Evolutionary conservation across 202 grass and related monocot species (phyloP), one percentile per base, ranked within the genome.

Genomic region (Brachypodium distachyon): DNA sequence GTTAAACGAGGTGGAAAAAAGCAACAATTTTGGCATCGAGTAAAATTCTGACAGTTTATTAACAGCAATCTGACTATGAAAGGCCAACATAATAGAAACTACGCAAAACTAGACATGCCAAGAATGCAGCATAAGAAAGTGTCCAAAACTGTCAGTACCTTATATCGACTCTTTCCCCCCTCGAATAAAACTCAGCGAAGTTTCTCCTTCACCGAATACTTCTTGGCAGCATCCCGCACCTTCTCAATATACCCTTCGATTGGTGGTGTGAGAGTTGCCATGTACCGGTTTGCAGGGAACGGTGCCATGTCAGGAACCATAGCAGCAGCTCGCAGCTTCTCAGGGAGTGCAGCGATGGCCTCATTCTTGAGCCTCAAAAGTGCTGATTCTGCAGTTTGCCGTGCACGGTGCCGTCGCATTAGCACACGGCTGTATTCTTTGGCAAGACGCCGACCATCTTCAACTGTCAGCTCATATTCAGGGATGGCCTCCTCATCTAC

Each of bases 401-500:
- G 83, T 36, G 89, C 86, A 25, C 94, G 88, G 68, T 97, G 91
- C 14, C 42, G 74, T 37, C 86, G 87, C 91, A 97, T 97, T 51
- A 97, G 83, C 73, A 67, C 62, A 17, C 62, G 62, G 62, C 62
- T 67, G 39, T 67, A 67, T 42, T 67, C 62, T 28, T 67, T 67
- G 62, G 62, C 62, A 43, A 67, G 62, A 43, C 62, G 38, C 13
- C 39, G 12, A 3, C 62, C 62, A 82, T 97, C 89, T 70, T 92
- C 89, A 2, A 94, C 89, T 9, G 91, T 97, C 28, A 97, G 82
- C 28, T 94, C 84, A 76, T 94, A 97, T 76, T 88, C 87, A 44
- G 87, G 94, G 67, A 97, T 94, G 34, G 84, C 69, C 4, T 94
- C 91, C 72, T 90, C 89, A 46, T 97, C 95, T 40, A 97, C 91